A percentile compares a stretch with the other conserved stretches of the same genome.
These are phyloP conservation scores for Tetradesmus obliquus DNA, from an alignment of 139 green algal genomes.

Conservation along the genomic window DNA sequence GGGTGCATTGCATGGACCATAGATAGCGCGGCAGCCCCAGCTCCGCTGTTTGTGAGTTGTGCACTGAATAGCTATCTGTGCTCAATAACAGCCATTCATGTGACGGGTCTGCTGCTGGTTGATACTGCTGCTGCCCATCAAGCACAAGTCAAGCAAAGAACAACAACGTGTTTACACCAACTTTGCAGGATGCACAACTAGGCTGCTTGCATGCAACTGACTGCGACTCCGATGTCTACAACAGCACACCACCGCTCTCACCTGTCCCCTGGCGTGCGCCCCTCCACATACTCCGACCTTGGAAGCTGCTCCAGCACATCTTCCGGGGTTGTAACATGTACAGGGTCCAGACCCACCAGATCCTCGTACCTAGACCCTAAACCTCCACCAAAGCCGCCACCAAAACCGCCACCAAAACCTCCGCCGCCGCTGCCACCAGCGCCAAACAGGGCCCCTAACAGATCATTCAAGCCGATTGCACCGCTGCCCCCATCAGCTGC, in stretches of 20 bases:
- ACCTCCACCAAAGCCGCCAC: conserved; percentile 12
- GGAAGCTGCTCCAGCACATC: conserved; percentile 21
- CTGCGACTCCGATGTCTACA: too few species aligned
- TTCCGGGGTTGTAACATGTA: conserved; percentile 29
- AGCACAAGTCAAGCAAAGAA: too few species aligned
- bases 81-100: too few species aligned
- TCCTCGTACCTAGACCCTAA: conserved; percentile 22
- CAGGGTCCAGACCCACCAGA: background rate
- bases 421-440: background rate
- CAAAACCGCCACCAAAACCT: background rate
- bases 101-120: too few species aligned
- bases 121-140: too few species aligned
- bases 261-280: conserved; percentile 28
- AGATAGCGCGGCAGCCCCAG: too few species aligned
- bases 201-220: background rate
- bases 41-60: too few species aligned
- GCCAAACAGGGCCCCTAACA: conserved; percentile 6
- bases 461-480: background rate
- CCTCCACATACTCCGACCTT: conserved; percentile 38
- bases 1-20: too few species aligned
- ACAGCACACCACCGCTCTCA: background rate
- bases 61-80: too few species aligned
- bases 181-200: too few species aligned
- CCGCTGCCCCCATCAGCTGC: background rate
- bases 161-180: too few species aligned